Conservation (phyloP, 2,329 filamentous ascomycete genomes). For the Fusarium gaditjirri region DNA sequence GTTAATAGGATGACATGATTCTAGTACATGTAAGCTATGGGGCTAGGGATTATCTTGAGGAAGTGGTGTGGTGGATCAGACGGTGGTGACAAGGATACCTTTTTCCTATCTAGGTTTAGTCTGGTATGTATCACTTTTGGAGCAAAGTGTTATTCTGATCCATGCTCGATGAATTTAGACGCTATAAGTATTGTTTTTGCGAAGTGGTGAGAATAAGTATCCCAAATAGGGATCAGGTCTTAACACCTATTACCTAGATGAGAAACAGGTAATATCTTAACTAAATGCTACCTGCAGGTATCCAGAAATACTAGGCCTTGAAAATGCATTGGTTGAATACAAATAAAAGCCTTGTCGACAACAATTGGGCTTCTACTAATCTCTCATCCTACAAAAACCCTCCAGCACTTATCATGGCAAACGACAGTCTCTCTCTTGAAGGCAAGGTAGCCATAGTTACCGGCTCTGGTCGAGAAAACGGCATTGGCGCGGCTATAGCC, state of each 20-base stretch:
- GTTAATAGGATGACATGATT: too few species aligned
- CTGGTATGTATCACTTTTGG: rapidly evolving
- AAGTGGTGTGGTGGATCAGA: background rate
- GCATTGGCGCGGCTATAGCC: background rate
- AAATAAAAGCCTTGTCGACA: background rate
- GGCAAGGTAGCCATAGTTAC: background rate
- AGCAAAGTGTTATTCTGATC: background rate
- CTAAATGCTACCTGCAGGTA: too few species aligned
- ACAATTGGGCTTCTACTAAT: background rate
- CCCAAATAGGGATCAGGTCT: background rate
- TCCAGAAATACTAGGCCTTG: background rate
- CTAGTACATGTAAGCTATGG: background rate
- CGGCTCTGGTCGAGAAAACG: background rate
- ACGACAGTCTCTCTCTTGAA: background rate
- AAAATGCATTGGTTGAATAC: background rate
- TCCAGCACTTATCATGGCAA: rapidly evolving
- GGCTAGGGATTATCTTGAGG: background rate
- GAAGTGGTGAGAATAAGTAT: rapidly evolving
- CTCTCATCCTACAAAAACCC: rapidly evolving
- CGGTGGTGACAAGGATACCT: background rate
- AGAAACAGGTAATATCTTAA: background rate
- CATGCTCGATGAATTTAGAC: background rate
- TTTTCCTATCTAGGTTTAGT: background rate
- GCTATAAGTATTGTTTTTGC: background rate
- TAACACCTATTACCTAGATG: background rate